Evolutionary conservation across 2,329 filamentous ascomycete genomes (phyloP).

Genomic region (Fusarium temperatum): DNA sequence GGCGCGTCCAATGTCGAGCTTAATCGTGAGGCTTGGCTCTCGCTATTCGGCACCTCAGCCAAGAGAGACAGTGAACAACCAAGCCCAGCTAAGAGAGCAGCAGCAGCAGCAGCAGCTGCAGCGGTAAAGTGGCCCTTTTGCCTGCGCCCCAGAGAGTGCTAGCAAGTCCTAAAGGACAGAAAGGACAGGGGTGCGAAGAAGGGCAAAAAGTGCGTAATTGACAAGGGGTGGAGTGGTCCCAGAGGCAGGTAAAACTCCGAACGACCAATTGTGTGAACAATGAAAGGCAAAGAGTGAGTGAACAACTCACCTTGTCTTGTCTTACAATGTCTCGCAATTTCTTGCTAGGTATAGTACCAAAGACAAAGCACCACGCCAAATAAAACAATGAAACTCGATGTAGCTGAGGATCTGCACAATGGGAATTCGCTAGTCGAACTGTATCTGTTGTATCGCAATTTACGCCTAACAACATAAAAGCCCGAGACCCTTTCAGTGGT

Average conservation of each 20-base stretch:
- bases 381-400: conserved; percentile 10
- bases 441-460: conserved; percentile 10
- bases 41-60: conserved; percentile 35
- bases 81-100: conserved; percentile 1
- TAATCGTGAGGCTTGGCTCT: conserved; percentile 31
- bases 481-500: background rate
- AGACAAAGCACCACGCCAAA: background rate
- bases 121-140: conserved; percentile 19
- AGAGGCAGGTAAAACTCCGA: conserved; percentile 5
- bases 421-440: conserved; percentile 1
- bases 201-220: conserved; percentile 15
- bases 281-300: background rate
- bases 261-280: background rate
- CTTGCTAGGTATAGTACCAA: background rate
- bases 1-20: conserved; percentile 29
- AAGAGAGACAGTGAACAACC: conserved; percentile 24
- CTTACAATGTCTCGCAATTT: background rate
- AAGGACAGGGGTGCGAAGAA: conserved; percentile 9
- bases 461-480: background rate
- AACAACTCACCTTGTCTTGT: background rate
- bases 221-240: conserved; percentile 23
- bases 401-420: conserved; percentile 16
- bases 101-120: background rate
- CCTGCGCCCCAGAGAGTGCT: conserved; percentile 15
- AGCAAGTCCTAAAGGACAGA: background rate